phyloP scores from a whole-genome alignment of 2,329 filamentous ascomycete genomes.

The Colletotrichum aenigma region DNA sequence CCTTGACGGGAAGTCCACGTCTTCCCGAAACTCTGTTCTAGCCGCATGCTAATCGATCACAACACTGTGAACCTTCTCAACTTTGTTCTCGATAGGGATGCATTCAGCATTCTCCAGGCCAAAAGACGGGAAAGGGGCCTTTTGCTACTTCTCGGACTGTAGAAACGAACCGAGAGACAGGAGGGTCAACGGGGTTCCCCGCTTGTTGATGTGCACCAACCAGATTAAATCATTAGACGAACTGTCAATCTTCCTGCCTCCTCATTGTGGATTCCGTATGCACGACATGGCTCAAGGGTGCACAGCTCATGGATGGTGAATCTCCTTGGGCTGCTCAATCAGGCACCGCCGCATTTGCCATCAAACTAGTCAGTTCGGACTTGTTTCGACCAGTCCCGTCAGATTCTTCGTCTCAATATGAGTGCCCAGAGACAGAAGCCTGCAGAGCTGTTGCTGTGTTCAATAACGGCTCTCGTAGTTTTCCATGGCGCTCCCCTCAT shows the following conservation, averaged over 20 bases:
- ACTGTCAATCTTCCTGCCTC: not conserved
- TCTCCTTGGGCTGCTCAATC: not conserved
- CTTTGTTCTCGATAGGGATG: not conserved
- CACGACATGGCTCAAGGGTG: not conserved
- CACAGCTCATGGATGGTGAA: not conserved
- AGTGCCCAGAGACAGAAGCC: too few relatives aligned
- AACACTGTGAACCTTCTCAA: not conserved
- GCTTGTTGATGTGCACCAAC: not conserved
- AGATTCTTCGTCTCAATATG: accelerated
- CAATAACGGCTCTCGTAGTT: too few relatives aligned
- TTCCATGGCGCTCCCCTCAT: too few relatives aligned
- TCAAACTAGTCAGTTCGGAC: not conserved
- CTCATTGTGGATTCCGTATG: not conserved
- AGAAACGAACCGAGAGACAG: not conserved
- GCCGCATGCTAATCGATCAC: not conserved
- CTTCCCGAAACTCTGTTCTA: not conserved
- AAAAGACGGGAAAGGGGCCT: not conserved
- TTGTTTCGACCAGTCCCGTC: not conserved
- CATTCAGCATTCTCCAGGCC: not conserved
- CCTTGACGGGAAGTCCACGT: not conserved
- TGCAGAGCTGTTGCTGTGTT: too few relatives aligned
- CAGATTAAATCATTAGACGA: not conserved
- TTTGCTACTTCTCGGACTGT: not conserved
- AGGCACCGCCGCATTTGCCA: not conserved
- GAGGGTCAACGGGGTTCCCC: not conserved